phyloP scores from a whole-genome alignment of 441 rosid genomes.

The Jatropha multifida region DNA sequence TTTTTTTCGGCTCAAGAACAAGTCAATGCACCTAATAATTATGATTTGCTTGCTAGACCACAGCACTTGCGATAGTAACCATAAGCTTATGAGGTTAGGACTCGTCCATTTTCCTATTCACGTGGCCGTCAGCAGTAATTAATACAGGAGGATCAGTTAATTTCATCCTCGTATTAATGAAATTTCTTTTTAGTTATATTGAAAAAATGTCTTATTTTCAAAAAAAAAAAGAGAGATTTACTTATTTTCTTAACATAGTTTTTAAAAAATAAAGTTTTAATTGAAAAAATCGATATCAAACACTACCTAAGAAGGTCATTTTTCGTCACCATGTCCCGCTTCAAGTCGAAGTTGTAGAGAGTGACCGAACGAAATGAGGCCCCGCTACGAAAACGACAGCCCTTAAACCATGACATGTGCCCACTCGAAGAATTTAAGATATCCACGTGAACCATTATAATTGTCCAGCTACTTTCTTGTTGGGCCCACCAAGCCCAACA shows the following conservation, averaged over 20 bases:
- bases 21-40: neutral
- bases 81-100: neutral
- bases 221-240: too few species aligned
- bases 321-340: too few species aligned
- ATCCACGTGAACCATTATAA: conserved; percentile 28
- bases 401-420: neutral
- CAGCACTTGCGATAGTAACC: neutral
- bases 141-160: neutral
- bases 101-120: neutral
- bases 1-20: neutral
- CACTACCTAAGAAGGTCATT: too few species aligned
- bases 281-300: too few species aligned
- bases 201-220: too few species aligned
- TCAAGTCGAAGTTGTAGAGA: too few species aligned
- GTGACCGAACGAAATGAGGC: neutral
- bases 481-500: neutral
- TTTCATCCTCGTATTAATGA: neutral
- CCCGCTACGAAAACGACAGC: conserved; percentile 6
- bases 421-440: conserved; percentile 7
- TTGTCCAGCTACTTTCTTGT: neutral
- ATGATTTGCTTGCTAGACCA: neutral
- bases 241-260: too few species aligned
- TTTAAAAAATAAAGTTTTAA: too few species aligned
- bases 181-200: too few species aligned
- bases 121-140: neutral